A percentile compares a stretch with the other conserved stretches of the same genome.
Evolutionary conservation across 257 asterid genomes (phyloP).

Genomic region (Avicennia marina): DNA sequence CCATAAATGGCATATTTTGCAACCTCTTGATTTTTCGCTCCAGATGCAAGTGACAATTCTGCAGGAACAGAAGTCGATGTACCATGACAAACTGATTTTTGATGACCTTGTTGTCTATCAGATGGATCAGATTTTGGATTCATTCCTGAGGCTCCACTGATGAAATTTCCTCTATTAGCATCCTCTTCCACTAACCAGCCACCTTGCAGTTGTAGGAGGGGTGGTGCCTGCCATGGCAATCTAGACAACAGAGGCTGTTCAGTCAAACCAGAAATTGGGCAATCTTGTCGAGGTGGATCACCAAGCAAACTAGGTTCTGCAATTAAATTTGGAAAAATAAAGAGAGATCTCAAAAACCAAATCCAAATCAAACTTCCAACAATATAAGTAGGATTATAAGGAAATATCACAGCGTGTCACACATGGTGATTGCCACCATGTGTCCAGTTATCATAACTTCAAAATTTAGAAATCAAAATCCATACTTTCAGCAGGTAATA

Average conservation of each 20-base stretch:
- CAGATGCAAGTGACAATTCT: conserved; percentile 35
- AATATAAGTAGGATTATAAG: no score
- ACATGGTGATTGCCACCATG: no score
- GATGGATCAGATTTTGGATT: conserved; percentile 38
- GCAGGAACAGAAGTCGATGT: conserved; percentile 35
- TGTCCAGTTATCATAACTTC: no score
- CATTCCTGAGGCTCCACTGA: conserved; percentile 38
- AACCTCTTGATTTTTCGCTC: conserved; percentile 71
- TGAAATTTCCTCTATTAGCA: conserved; percentile 32
- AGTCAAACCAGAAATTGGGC: conserved; percentile 40
- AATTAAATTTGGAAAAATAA: conserved; percentile 13
- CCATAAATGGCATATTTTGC: conserved; percentile 4
- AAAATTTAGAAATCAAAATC: conserved; percentile 1
- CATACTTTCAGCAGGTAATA: conserved; percentile 70
- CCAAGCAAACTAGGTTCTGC: conserved; percentile 88
- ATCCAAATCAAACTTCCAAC: conserved; percentile 7
- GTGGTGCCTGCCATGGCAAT: conserved; percentile 53
- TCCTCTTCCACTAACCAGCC: conserved; percentile 67
- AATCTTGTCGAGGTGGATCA: conserved; percentile 69
- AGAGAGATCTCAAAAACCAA: background rate
- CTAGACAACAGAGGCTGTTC: conserved; percentile 63
- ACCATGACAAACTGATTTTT: conserved; percentile 37
- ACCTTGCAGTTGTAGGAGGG: conserved; percentile 54
- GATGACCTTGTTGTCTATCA: conserved; percentile 48
- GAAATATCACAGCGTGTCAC: no score